Evolutionary conservation across 2,329 filamentous ascomycete genomes (phyloP).

Genomic region (Nannizziopsis arthrosporioides): DNA sequence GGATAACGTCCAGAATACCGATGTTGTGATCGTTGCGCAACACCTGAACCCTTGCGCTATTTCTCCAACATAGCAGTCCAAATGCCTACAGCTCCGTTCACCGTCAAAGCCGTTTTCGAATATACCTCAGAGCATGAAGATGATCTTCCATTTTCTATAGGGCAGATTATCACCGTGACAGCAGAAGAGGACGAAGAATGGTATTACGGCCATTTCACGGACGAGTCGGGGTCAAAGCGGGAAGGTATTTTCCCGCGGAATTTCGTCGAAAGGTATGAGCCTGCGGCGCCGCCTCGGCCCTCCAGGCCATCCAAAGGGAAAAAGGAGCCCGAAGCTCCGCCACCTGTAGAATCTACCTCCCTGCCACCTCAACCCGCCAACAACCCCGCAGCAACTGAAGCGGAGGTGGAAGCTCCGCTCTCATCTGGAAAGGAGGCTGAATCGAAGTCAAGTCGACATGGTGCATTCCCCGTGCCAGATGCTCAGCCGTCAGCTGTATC

Average conservation of each 20-base stretch:
- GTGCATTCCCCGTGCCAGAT: constrained; percentile 18
- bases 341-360: constrained; percentile 26
- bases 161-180: constrained; percentile 87
- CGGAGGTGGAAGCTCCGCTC: constrained; percentile 13
- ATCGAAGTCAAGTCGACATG: constrained; percentile 12
- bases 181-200: constrained; percentile 88
- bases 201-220: constrained; percentile 80
- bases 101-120: constrained; percentile 91
- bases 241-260: constrained; percentile 90
- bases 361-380: constrained; percentile 4
- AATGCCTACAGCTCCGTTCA: constrained; percentile 66
- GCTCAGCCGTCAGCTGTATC: constrained; percentile 10
- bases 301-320: constrained; percentile 57
- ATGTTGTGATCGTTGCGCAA: neutral
- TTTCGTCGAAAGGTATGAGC: constrained; percentile 94
- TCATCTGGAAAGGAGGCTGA: neutral
- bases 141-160: constrained; percentile 73
- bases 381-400: constrained; percentile 22
- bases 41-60: constrained; percentile 3
- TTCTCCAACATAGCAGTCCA: constrained; percentile 28
- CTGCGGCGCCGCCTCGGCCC: constrained; percentile 76
- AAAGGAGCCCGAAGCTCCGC: constrained; percentile 43
- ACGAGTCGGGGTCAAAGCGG: constrained; percentile 59
- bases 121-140: constrained; percentile 89
- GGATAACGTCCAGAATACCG: too few species aligned